A percentile compares a stretch with the other conserved stretches of the same genome.
phyloP scores from a whole-genome alignment of 2,329 filamentous ascomycete genomes.

The Tolypocladium paradoxum region DNA sequence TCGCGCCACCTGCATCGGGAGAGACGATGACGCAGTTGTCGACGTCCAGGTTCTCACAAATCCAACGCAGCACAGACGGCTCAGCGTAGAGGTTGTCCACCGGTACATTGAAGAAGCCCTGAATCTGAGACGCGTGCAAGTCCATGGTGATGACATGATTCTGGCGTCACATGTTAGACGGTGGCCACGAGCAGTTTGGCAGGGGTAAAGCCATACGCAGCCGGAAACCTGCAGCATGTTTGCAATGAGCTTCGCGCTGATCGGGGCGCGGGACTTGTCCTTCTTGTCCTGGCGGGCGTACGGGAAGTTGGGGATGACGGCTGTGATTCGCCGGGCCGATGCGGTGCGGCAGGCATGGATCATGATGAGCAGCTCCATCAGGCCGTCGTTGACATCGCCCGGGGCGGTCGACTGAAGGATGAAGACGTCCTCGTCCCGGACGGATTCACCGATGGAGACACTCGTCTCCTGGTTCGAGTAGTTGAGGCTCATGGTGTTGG shows the following conservation, averaged over 20 bases:
- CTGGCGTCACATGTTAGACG: conserved; percentile 10
- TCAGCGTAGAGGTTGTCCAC: conserved; percentile 81
- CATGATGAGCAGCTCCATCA: conserved; percentile 98
- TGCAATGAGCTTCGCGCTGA: conserved; percentile 88
- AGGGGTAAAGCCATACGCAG: conserved; percentile 34
- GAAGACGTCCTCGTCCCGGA: conserved; percentile 96
- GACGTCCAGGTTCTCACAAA: conserved; percentile 71
- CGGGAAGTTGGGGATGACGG: conserved; percentile 90
- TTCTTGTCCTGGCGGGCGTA: conserved; percentile 98
- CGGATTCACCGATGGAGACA: conserved; percentile 91
- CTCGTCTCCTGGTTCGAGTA: conserved; percentile 83
- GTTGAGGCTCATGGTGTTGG: conserved; percentile 70
- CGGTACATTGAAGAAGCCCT: conserved; percentile 85
- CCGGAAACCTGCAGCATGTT: conserved; percentile 96
- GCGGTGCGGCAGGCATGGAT: conserved; percentile 75
- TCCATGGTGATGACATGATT: conserved; percentile 81
- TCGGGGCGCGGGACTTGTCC: conserved; percentile 85
- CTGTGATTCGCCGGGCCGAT: conserved; percentile 78
- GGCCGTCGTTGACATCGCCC: conserved; percentile 92
- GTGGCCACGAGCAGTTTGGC: background rate
- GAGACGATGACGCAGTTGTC: conserved; percentile 88
- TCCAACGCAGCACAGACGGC: conserved; percentile 85
- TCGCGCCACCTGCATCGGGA: conserved; percentile 89
- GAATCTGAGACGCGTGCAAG: conserved; percentile 84
- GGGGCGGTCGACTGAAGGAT: conserved; percentile 92